Conservation (phyloP, 2,329 filamentous ascomycete genomes). For the Colletotrichum orchidophilum region DNA sequence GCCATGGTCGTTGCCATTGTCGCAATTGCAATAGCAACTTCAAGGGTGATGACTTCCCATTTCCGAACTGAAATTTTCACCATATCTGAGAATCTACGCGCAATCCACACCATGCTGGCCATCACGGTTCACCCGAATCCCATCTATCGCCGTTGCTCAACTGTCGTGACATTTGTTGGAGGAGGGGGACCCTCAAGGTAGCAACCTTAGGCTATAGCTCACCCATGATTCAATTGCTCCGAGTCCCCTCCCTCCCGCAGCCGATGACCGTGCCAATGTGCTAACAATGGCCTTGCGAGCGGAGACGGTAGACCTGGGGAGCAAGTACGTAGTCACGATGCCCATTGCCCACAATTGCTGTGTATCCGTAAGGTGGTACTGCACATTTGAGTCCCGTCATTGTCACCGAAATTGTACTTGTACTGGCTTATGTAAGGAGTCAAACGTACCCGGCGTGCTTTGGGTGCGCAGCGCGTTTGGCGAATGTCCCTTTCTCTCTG, state of each 20-base stretch:
- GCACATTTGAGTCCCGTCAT: not conserved
- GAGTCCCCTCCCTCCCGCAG: not conserved
- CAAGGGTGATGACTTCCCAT: conserved; percentile 1
- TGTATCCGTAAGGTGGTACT: too few species aligned
- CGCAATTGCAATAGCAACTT: conserved; percentile 8
- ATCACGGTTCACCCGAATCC: not conserved
- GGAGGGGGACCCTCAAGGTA: conserved; percentile 25
- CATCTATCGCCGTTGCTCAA: not conserved
- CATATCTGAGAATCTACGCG: not conserved
- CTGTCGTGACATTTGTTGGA: not conserved
- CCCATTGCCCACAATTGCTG: too few species aligned
- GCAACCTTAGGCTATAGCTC: not conserved
- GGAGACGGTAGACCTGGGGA: conserved; percentile 5
- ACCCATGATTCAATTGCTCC: not conserved
- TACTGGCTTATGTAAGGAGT: not conserved
- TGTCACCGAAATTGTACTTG: not conserved
- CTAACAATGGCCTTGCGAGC: conserved; percentile 15
- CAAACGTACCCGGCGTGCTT: not conserved
- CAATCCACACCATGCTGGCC: not conserved
- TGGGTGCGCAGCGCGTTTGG: not conserved
- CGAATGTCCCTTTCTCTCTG: too few species aligned
- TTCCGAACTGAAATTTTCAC: not conserved
- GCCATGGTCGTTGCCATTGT: not conserved
- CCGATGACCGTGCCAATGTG: conserved; percentile 4
- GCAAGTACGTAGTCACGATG: not conserved